A percentile compares a stretch with the other conserved stretches of the same genome.
phyloP scores from a whole-genome alignment of 2,329 filamentous ascomycete genomes.

The Fusarium piperis region DNA sequence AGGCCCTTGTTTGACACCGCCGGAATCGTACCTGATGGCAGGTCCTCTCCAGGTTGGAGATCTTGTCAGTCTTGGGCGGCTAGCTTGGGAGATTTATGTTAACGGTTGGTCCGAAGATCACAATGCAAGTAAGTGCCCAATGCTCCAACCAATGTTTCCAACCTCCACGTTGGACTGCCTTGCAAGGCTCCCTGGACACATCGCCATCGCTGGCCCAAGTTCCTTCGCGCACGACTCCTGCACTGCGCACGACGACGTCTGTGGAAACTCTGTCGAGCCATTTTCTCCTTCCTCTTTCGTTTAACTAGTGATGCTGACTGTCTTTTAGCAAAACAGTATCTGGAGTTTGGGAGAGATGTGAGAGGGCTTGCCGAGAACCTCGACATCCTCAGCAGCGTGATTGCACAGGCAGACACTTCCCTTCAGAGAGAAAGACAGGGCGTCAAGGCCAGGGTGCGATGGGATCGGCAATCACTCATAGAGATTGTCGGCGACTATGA shows the following conservation, averaged over 20 bases:
- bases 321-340: conserved; percentile 43
- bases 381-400: conserved; percentile 43
- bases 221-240: conserved; percentile 1
- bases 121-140: conserved; percentile 46
- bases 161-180: conserved; percentile 18
- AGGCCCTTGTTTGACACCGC: background rate
- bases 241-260: background rate
- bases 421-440: conserved; percentile 40
- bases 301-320: conserved; percentile 4
- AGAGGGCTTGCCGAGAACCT: conserved; percentile 45
- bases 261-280: background rate
- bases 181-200: conserved; percentile 24
- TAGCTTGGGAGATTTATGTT: conserved; percentile 48
- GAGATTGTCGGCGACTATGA: conserved; percentile 47
- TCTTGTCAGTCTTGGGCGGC: conserved; percentile 43
- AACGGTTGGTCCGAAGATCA: conserved; percentile 46
- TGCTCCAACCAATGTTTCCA: background rate
- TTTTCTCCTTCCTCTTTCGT: background rate
- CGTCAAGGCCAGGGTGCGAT: conserved; percentile 30
- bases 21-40: conserved; percentile 33
- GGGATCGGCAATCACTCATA: conserved; percentile 36
- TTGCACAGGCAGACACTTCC: conserved; percentile 41
- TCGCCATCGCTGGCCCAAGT: background rate
- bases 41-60: conserved; percentile 44
- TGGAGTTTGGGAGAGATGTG: conserved; percentile 47